Conservation (phyloP, 2,329 filamentous ascomycete species). For the Epichloe sibirici region DNA sequence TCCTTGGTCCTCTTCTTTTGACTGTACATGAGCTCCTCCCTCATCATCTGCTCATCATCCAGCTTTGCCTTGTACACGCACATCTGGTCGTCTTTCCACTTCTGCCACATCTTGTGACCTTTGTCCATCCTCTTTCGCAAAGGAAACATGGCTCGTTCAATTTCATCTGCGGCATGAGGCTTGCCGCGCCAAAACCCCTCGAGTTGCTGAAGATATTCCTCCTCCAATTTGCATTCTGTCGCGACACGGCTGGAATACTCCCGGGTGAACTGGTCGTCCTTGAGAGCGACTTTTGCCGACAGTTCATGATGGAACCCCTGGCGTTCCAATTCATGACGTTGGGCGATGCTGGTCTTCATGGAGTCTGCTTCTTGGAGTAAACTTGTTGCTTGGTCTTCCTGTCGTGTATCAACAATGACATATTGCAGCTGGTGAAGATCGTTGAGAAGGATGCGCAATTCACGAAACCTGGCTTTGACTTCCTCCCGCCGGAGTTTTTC, state of each 20-base stretch:
- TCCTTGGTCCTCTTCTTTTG: constrained; percentile 20
- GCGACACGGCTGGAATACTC: constrained; percentile 30
- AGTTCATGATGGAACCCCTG: constrained; percentile 15
- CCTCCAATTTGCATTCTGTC: constrained; percentile 31
- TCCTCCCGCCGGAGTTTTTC: constrained; percentile 29
- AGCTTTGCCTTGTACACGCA: constrained; percentile 22
- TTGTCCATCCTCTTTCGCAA: constrained; percentile 29
- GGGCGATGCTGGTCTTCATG: constrained; percentile 18
- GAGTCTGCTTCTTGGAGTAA: constrained; percentile 13
- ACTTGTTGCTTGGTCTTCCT: constrained; percentile 22
- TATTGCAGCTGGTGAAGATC: constrained; percentile 31
- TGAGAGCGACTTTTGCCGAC: constrained; percentile 18
- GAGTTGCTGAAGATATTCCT: constrained; percentile 29
- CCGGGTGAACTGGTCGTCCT: constrained; percentile 21
- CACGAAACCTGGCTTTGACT: constrained; percentile 26
- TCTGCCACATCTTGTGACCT: constrained; percentile 27
- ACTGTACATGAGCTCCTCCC: constrained; percentile 30
- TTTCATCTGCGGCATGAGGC: constrained; percentile 18
- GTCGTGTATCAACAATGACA: constrained; percentile 23
- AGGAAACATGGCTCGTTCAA: constrained; percentile 21
- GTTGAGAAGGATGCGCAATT: constrained; percentile 24
- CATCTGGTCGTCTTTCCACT: constrained; percentile 28
- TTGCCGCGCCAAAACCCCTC: constrained; percentile 25
- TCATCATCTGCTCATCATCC: constrained; percentile 27
- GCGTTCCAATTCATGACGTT: constrained; percentile 22